Conservation (phyloP, 1,284 basidiomycete species). For the Leccinum angustisporum region DNA sequence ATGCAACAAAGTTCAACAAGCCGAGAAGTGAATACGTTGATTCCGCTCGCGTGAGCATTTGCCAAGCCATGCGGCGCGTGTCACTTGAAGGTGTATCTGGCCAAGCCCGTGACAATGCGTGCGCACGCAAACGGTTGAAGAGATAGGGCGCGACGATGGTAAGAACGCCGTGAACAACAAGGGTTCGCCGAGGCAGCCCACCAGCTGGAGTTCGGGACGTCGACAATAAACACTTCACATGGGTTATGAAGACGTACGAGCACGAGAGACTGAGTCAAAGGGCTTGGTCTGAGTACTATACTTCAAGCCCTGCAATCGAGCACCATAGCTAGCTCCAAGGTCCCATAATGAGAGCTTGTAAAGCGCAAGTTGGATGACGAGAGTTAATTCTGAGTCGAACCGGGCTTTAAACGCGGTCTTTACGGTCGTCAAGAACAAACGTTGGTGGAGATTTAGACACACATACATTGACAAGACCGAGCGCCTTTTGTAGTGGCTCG, state of each 20-base stretch:
- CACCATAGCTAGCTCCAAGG: constrained; percentile 84
- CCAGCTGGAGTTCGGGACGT: constrained; percentile 47
- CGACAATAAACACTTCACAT: constrained; percentile 7
- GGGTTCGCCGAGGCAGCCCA: constrained; percentile 56
- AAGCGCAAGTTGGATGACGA: constrained; percentile 75
- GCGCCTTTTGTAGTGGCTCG: constrained; percentile 78
- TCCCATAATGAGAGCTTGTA: constrained; percentile 88
- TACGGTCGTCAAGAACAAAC: constrained; percentile 13
- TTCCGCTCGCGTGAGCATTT: constrained; percentile 67
- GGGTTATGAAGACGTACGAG: constrained; percentile 19
- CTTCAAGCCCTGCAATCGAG: constrained; percentile 84
- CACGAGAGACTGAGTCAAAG: constrained; percentile 25
- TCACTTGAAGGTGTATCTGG: constrained; percentile 85
- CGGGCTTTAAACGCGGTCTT: constrained; percentile 64
- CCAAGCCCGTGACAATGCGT: constrained; percentile 85
- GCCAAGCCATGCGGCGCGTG: constrained; percentile 75
- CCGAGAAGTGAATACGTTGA: constrained; percentile 59
- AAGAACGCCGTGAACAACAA: constrained; percentile 70
- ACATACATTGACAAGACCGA: constrained; percentile 72
- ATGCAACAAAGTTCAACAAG: constrained; percentile 78
- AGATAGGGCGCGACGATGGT: constrained; percentile 82
- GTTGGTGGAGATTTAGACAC: background rate
- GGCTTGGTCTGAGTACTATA: constrained; percentile 45
- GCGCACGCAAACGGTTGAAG: constrained; percentile 67
- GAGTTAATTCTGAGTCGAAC: constrained; percentile 79